A percentile compares a stretch with the other conserved stretches of the same genome.
Evolutionary conservation across 2,329 filamentous ascomycete genomes (phyloP).

Genomic region (Fusarium keratoplasticum): DNA sequence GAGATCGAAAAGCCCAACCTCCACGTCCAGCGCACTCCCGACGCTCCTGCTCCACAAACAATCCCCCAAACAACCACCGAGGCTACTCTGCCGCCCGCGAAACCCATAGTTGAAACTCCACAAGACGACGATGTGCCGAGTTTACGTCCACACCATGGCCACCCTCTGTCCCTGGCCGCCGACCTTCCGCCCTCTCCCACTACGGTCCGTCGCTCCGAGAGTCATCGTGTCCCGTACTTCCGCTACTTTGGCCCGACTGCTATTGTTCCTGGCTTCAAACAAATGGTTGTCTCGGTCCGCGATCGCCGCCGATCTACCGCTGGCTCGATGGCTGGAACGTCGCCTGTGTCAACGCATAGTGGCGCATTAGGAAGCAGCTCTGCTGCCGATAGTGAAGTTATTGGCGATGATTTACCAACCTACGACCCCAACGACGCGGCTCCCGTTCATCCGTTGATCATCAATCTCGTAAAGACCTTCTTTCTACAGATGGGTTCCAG

Average conservation of each 20-base stretch:
- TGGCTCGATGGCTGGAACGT: constrained; percentile 67
- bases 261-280: constrained; percentile 91
- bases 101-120: constrained; percentile 21
- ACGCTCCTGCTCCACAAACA: constrained; percentile 16
- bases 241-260: constrained; percentile 91
- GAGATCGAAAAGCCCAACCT: constrained; percentile 45
- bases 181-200: constrained; percentile 53
- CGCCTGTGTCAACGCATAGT: constrained; percentile 57
- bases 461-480: constrained; percentile 82
- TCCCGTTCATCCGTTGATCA: constrained; percentile 80
- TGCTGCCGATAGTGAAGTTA: constrained; percentile 56
- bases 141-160: constrained; percentile 10
- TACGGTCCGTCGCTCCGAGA: constrained; percentile 61
- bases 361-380: constrained; percentile 53
- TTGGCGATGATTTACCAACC: constrained; percentile 70
- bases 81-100: constrained; percentile 15
- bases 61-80: constrained; percentile 5
- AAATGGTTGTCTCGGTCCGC: constrained; percentile 86
- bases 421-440: constrained; percentile 80
- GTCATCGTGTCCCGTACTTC: constrained; percentile 85
- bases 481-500: constrained; percentile 86
- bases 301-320: constrained; percentile 71
- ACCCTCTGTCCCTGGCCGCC: constrained; percentile 26
- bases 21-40: constrained; percentile 21
- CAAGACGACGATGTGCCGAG: constrained; percentile 7